Base-by-base conservation (phyloP, 768 basidiomycete genomes). In the Lentinula lateritia region DNA sequence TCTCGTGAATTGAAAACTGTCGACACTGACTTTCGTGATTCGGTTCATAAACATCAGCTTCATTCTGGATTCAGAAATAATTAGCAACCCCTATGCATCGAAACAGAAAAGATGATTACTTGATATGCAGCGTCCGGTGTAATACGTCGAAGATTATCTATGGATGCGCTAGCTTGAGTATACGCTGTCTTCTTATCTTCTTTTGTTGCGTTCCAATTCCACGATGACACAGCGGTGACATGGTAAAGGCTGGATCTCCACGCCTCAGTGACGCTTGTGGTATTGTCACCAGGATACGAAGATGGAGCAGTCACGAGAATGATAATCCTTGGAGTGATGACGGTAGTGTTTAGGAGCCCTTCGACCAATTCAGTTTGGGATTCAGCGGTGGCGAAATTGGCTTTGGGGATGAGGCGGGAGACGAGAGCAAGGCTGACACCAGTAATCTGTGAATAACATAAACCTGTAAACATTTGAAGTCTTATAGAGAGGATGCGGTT, bases 91-190 rank as follows among this genome's bases (percentile, higher is more conserved):
- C 55, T 8, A 38, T 32, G 41, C 4, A 13, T 20, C n/a, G 6
- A 13, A 16, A 34, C 28, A 28, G 28, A 28, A 28, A 28, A 28
- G 2, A 28, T 36, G 20, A 75, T 62, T 57, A 80, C 80, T 60
- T 74, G 57, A 67, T 82, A 81, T 28, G 81, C 78, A 50, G 75
- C 79, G 66, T 73, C 76, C 2, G 75, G 78, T 12, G 80, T 79
- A 35, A 82, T 72, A 61, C 58, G 72, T 38, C 79, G 67, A 62
- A 83, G 65, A 63, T 74, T 63, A 52, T 77, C 76, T 32, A 81
- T 76, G 4, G 77, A 69, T n/a, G 50, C 60, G 28, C 77, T 77
- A 15, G 71, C 74, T 34, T 66, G 59, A 4, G 68, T 32, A 64
- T 82, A 81, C 28, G 68, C 58, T 2, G 54, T 65, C 50, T 63